Percentiles rank a stretch among this genome's conserved stretches.
phyloP scores from a whole-genome alignment of 1,284 basidiomycete species.

The Malassezia brasiliensis region DNA sequence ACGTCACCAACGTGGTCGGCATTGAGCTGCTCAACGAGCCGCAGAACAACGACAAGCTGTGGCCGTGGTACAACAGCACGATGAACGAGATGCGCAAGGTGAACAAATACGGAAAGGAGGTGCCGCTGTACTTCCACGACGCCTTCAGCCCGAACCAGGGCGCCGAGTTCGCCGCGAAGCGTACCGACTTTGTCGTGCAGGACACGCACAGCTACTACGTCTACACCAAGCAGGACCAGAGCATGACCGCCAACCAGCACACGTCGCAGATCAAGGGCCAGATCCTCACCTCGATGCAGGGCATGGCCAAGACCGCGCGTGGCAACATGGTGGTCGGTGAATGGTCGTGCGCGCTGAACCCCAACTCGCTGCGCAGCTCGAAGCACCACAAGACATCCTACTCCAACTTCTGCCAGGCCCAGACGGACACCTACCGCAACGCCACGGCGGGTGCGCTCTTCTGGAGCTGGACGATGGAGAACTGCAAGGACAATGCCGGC shows the following conservation, averaged over 20 bases:
- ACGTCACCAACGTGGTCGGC: constrained; percentile 63
- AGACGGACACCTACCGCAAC: constrained; percentile 58
- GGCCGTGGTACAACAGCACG: constrained; percentile 48
- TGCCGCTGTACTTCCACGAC: constrained; percentile 68
- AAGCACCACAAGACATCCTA: constrained; percentile 53
- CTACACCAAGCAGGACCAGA: constrained; percentile 49
- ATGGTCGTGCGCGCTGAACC: constrained; percentile 55
- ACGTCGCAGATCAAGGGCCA: constrained; percentile 31
- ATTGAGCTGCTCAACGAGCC: constrained; percentile 71
- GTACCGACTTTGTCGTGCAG: constrained; percentile 63
- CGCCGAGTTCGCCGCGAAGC: constrained; percentile 54
- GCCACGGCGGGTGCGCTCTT: constrained; percentile 62
- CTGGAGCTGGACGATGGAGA: constrained; percentile 57
- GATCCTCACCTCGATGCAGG: constrained; percentile 18
- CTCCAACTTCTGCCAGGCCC: constrained; percentile 57
- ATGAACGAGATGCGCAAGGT: constrained; percentile 55
- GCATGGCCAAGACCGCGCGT: constrained; percentile 28
- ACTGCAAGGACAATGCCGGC: constrained; percentile 42
- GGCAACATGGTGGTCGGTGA: constrained; percentile 59
- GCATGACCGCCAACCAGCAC: constrained; percentile 31
- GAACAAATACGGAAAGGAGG: constrained; percentile 51
- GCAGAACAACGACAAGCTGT: constrained; percentile 30
- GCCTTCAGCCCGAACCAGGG: constrained; percentile 60
- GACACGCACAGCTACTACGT: constrained; percentile 64
- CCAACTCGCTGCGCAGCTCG: constrained; percentile 55